Evolutionary conservation across 441 rosid species (phyloP).

Genomic region (Viola pubescens): DNA sequence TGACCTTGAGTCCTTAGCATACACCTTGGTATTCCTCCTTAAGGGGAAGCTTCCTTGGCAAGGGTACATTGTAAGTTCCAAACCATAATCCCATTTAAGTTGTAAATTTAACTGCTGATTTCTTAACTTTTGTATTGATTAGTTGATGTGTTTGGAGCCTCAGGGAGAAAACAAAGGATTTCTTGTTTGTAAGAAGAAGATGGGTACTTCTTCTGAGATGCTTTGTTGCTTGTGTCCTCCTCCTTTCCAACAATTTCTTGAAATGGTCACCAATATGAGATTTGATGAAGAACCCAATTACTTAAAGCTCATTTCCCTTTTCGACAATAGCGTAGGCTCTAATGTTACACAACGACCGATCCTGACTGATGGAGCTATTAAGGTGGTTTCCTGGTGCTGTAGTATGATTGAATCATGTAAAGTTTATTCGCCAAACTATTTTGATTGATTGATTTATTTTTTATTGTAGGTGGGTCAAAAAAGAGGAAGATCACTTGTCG

Average conservation of each 20-base stretch:
- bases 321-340: constrained; percentile 48
- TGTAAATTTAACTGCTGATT: not conserved
- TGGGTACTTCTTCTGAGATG: constrained; percentile 51
- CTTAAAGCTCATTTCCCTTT: constrained; percentile 46
- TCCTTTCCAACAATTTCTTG: constrained; percentile 49
- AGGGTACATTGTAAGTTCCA: constrained; percentile 40
- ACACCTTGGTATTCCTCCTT: constrained; percentile 58
- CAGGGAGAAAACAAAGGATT: constrained; percentile 65
- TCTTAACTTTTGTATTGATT: not conserved
- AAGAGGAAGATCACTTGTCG: constrained; percentile 39
- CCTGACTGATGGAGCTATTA: constrained; percentile 53
- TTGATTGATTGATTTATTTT: constrained; percentile 13
- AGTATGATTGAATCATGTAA: not conserved
- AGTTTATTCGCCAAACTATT: not conserved
- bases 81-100: not conserved
- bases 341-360: constrained; percentile 42
- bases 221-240: constrained; percentile 49
- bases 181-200: constrained; percentile 66
- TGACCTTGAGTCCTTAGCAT: constrained; percentile 68
- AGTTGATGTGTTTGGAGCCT: constrained; percentile 1
- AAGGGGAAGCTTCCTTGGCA: constrained; percentile 70
- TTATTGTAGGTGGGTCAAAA: constrained; percentile 47
- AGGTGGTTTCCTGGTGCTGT: constrained; percentile 25
- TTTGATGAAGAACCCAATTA: constrained; percentile 64
- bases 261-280: constrained; percentile 48